Evolutionary conservation across 148 eudicot species (phyloP).

Genomic region (Dianthus caryophyllus): DNA sequence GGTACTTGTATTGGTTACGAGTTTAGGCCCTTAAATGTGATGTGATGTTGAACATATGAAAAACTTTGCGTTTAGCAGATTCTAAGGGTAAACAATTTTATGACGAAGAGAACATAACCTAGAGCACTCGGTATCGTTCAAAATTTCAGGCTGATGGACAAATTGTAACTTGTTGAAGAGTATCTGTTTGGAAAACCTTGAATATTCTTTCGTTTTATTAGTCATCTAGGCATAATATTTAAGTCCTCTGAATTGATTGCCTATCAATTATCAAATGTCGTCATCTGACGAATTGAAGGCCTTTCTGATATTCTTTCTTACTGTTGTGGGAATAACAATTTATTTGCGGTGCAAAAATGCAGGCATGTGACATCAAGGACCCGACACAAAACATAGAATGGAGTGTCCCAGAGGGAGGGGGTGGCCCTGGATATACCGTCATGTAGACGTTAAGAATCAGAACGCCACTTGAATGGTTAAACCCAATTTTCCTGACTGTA

Average conservation of each 20-base stretch:
- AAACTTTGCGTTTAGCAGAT: background rate
- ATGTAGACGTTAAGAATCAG: constrained; percentile 50
- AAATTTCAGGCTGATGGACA: background rate
- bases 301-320: background rate
- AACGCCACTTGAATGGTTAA: too few relatives aligned
- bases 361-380: constrained; percentile 98
- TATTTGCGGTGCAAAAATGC: constrained; percentile 14
- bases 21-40: background rate
- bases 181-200: background rate
- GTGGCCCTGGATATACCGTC: constrained; percentile 89
- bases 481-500: background rate
- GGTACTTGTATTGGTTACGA: background rate
- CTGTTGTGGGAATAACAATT: background rate
- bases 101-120: too few relatives aligned
- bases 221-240: background rate
- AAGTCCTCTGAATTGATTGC: background rate
- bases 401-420: constrained; percentile 97
- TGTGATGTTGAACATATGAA: background rate
- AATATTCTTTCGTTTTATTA: background rate
- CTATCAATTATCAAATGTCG: background rate
- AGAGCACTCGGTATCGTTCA: background rate
- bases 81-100: background rate
- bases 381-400: constrained; percentile 92
- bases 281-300: background rate
- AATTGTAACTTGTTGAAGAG: background rate